These are phyloP conservation scores for Aspergillus diversus DNA, from an alignment of 495 filamentous ascomycete species.

Conservation along the genomic window DNA sequence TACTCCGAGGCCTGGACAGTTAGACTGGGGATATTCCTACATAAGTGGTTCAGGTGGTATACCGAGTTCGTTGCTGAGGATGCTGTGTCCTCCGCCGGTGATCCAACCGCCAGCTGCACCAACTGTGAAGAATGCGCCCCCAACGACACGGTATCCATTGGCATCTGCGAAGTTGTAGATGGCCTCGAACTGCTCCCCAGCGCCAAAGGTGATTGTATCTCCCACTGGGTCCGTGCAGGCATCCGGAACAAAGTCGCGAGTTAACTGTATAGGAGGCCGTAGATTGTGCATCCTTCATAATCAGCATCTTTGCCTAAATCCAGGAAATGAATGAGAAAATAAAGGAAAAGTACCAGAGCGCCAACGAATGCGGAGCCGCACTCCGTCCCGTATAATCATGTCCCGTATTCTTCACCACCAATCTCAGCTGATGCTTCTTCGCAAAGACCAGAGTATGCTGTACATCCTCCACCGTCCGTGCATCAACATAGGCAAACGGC, in stretches of 20 bases:
- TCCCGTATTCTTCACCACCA: slow-evolving; percentile 47
- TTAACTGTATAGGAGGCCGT: slow-evolving; percentile 25
- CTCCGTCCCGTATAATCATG: slow-evolving; percentile 31
- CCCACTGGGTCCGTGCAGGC: slow-evolving; percentile 22
- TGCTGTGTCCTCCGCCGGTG: slow-evolving; percentile 47
- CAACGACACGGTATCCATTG: slow-evolving; percentile 28
- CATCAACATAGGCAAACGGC: slow-evolving; percentile 17
- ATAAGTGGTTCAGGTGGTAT: neutral
- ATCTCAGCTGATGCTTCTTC: slow-evolving; percentile 35
- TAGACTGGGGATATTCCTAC: neutral
- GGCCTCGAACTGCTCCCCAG: slow-evolving; percentile 27
- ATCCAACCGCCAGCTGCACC: slow-evolving; percentile 48
- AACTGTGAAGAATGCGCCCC: slow-evolving; percentile 25
- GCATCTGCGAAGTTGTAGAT: slow-evolving; percentile 31
- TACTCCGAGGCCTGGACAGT: slow-evolving; percentile 29
- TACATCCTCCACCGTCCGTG: slow-evolving; percentile 5
- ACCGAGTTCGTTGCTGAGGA: slow-evolving; percentile 32
- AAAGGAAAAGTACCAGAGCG: slow-evolving; percentile 43
- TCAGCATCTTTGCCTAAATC: too few species aligned
- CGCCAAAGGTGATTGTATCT: slow-evolving; percentile 27
- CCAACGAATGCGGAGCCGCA: slow-evolving; percentile 27
- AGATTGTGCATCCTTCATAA: slow-evolving; percentile 32
- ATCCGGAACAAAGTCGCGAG: slow-evolving; percentile 13
- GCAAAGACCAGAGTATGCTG: slow-evolving; percentile 21
- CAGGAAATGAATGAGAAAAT: too few species aligned